Evolutionary conservation across 768 basidiomycete species (phyloP).

Genomic region (Coprinopsis strossmayeri): DNA sequence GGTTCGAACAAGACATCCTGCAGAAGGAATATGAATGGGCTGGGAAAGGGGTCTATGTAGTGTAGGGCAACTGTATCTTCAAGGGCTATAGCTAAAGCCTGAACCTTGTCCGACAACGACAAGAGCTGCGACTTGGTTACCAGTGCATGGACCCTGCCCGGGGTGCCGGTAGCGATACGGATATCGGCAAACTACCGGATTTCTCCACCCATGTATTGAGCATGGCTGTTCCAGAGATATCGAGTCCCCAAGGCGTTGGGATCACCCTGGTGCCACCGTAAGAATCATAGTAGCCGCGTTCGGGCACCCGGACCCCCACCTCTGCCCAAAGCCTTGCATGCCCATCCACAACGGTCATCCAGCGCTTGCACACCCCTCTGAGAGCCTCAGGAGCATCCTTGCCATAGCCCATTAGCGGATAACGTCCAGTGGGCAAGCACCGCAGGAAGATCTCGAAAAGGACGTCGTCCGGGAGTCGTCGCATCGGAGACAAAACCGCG

Average conservation of each 20-base stretch:
- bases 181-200: neutral
- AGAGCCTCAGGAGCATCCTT: neutral
- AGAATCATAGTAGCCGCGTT: too few relatives aligned
- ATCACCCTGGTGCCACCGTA: too few relatives aligned
- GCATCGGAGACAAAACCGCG: neutral
- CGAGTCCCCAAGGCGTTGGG: neutral
- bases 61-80: too few relatives aligned
- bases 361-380: neutral
- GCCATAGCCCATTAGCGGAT: neutral
- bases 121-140: neutral
- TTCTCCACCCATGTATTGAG: neutral
- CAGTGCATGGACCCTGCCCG: neutral
- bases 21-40: too few relatives aligned
- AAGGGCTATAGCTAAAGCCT: too few relatives aligned
- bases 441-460: neutral
- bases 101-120: neutral
- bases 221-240: neutral
- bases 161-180: neutral
- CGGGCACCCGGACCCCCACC: neutral
- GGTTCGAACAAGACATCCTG: too few relatives aligned
- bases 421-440: neutral
- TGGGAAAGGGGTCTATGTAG: too few relatives aligned
- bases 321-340: neutral
- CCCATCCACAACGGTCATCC: neutral
- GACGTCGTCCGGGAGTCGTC: neutral